These are phyloP conservation scores for Aeminium ludgeri DNA, from an alignment of 495 filamentous ascomycete species.

Conservation along the genomic window DNA sequence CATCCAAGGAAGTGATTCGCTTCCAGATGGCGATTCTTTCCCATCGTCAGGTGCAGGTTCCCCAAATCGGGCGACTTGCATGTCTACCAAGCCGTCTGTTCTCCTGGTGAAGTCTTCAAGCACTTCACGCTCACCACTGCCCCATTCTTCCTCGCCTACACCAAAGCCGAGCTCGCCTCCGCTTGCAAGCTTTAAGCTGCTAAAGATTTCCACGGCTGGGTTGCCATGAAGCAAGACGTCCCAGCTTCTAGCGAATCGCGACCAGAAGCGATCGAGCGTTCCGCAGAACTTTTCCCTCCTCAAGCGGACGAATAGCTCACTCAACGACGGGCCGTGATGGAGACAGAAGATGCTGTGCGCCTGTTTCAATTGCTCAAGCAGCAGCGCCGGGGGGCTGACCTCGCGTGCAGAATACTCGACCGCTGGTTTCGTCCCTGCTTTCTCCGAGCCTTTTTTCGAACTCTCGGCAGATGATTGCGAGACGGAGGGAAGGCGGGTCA, in stretches of 20 bases:
- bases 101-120: constrained; percentile 63
- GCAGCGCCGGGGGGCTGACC: constrained; percentile 60
- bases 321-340: constrained; percentile 60
- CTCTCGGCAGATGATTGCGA: background rate
- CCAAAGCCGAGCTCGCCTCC: constrained; percentile 85
- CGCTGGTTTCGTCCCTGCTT: constrained; percentile 17
- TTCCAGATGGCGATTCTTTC: no score
- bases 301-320: constrained; percentile 46
- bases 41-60: constrained; percentile 24
- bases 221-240: constrained; percentile 81
- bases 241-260: constrained; percentile 64
- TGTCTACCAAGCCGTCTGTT: constrained; percentile 54
- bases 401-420: constrained; percentile 75
- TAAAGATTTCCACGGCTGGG: constrained; percentile 60
- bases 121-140: constrained; percentile 79
- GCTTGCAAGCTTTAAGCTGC: constrained; percentile 75
- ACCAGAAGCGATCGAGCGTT: constrained; percentile 67
- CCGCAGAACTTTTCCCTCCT: constrained; percentile 41
- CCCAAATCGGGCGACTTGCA: constrained; percentile 77
- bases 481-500: constrained; percentile 41
- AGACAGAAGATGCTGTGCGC: constrained; percentile 76
- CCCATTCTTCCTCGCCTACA: constrained; percentile 85
- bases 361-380: constrained; percentile 63
- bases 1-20: constrained; percentile 39
- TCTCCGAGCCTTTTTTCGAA: constrained; percentile 16